Percentiles rank a stretch among this genome's conserved stretches.
phyloP scores from a whole-genome alignment of 352 stramenopile species.

The Phytophthora cryptogea region DNA sequence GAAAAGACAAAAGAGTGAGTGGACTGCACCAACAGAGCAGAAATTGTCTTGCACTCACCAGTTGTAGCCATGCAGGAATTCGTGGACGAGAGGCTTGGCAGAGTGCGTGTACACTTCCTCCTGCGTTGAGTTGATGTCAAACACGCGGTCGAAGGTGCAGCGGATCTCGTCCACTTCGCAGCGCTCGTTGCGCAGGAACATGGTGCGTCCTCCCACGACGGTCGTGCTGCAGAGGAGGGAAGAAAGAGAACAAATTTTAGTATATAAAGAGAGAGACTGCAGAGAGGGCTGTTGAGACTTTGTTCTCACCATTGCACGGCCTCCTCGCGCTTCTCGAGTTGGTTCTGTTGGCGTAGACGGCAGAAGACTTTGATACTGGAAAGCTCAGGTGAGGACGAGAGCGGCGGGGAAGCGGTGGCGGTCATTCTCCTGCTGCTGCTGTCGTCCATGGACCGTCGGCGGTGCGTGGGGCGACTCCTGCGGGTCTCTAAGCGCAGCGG shows the following conservation, averaged over 20 bases:
- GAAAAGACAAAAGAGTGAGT: conserved; percentile 4
- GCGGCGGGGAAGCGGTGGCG: conserved; percentile 11
- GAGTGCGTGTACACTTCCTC: conserved; percentile 73
- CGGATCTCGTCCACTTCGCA: conserved; percentile 78
- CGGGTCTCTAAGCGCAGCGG: not conserved
- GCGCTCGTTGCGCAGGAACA: conserved; percentile 66
- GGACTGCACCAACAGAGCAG: too few species aligned
- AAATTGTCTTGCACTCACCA: conserved; percentile 36
- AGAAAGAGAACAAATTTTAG: too few species aligned
- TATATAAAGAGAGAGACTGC: not conserved
- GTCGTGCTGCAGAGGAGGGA: conserved; percentile 44
- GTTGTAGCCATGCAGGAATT: conserved; percentile 79
- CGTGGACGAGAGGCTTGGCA: conserved; percentile 63
- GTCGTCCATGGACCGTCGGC: conserved; percentile 25
- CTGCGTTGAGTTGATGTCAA: conserved; percentile 60
- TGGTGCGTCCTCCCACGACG: conserved; percentile 56
- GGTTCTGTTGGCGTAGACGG: conserved; percentile 77
- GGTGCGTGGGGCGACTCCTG: conserved; percentile 1
- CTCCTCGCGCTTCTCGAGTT: conserved; percentile 66
- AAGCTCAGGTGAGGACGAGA: conserved; percentile 14
- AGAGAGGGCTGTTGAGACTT: too few species aligned
- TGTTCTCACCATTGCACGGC: conserved; percentile 55
- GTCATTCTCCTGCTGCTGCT: conserved; percentile 25
- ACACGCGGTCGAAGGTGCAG: conserved; percentile 77
- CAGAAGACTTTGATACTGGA: conserved; percentile 77